phyloP scores from a whole-genome alignment of 805 yeast genomes.

The Myxozyma nipponensis region DNA sequence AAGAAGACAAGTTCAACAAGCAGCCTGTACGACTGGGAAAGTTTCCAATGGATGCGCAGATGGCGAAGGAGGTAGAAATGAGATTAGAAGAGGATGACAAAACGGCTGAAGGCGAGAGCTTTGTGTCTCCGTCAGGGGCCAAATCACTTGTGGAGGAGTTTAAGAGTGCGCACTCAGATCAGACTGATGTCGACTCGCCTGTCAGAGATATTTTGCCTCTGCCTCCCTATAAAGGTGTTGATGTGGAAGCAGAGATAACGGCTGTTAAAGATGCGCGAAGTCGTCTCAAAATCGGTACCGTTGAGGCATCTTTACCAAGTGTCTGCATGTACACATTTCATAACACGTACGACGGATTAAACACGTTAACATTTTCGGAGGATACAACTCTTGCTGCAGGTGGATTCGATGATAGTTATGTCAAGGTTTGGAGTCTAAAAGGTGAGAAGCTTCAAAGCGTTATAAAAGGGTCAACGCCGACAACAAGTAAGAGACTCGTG shows the following conservation, averaged over 20 bases:
- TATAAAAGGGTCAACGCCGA: conserved; percentile 31
- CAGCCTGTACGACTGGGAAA: conserved; percentile 77
- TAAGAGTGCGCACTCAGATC: conserved; percentile 51
- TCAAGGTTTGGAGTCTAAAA: conserved; percentile 89
- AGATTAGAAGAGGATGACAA: conserved; percentile 77
- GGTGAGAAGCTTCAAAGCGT: conserved; percentile 59
- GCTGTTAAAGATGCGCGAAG: conserved; percentile 79
- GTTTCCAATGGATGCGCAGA: conserved; percentile 82
- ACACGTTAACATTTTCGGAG: conserved; percentile 80
- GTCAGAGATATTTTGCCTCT: conserved; percentile 71
- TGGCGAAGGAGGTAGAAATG: conserved; percentile 67
- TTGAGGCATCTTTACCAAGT: conserved; percentile 82
- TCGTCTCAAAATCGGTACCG: conserved; percentile 60
- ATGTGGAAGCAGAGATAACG: conserved; percentile 72
- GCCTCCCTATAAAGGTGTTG: conserved; percentile 76
- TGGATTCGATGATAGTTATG: conserved; percentile 88
- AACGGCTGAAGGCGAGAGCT: conserved; percentile 35
- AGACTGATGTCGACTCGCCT: conserved; percentile 52
- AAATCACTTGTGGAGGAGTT: conserved; percentile 62
- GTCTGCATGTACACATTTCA: conserved; percentile 98
- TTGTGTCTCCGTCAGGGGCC: conserved; percentile 31
- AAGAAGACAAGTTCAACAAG: conserved; percentile 59
- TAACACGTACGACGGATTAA: conserved; percentile 84
- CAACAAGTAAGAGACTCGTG: conserved; percentile 50
- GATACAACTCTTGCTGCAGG: conserved; percentile 87